These are phyloP conservation scores for Cicer bijugum DNA, from an alignment of 306 rosid genomes.

Conservation along the genomic window DNA sequence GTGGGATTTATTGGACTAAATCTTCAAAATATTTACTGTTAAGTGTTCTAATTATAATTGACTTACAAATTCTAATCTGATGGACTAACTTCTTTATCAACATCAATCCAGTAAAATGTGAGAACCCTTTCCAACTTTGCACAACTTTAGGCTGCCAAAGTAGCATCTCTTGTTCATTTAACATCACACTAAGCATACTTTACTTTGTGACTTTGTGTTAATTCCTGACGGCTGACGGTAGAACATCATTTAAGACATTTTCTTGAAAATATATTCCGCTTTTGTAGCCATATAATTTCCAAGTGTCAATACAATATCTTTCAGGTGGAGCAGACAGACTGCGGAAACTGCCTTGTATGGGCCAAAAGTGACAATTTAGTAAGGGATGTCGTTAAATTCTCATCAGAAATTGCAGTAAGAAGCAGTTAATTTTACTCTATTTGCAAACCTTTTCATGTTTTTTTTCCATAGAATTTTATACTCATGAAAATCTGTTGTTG, in stretches of 20 bases:
- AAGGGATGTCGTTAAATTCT: slow-evolving; percentile 75
- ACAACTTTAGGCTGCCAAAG: neutral
- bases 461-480: slow-evolving; percentile 6
- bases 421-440: slow-evolving; percentile 27
- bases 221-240: neutral
- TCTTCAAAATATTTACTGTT: no score
- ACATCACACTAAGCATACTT: slow-evolving; percentile 1
- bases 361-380: slow-evolving; percentile 83
- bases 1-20: no score
- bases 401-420: slow-evolving; percentile 67
- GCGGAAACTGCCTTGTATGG: slow-evolving; percentile 84
- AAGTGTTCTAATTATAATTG: no score
- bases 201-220: neutral
- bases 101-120: slow-evolving; percentile 2
- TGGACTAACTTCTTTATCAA: neutral
- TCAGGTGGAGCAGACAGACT: slow-evolving; percentile 73
- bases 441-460: slow-evolving; percentile 22
- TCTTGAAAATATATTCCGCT: slow-evolving; percentile 4
- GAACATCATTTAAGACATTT: neutral
- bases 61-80: neutral
- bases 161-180: slow-evolving; percentile 11
- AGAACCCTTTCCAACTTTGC: slow-evolving; percentile 14
- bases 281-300: slow-evolving; percentile 27
- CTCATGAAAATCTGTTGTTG: slow-evolving; percentile 5
- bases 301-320: slow-evolving; percentile 34